Evolutionary conservation across 345 rosid genomes (phyloP).

Genomic region (Citrus australasica): DNA sequence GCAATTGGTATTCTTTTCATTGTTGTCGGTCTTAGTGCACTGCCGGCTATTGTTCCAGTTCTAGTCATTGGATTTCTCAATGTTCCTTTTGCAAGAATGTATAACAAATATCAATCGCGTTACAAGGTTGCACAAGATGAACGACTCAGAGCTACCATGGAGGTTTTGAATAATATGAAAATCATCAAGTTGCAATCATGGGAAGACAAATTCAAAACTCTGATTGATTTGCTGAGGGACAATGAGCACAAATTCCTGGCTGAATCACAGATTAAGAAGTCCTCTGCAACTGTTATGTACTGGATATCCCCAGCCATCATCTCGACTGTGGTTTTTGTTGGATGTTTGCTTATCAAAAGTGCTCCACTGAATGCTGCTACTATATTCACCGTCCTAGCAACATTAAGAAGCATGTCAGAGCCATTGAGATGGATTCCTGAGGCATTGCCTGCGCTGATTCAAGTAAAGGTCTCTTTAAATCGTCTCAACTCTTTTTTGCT

Average conservation of each 20-base stretch:
- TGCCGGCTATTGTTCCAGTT: conserved; percentile 55
- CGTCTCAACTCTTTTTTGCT: conserved; percentile 54
- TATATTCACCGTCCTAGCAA: conserved; percentile 70
- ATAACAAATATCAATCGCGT: conserved; percentile 56
- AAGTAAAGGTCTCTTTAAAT: conserved; percentile 57
- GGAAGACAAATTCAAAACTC: conserved; percentile 35
- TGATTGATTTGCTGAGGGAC: conserved; percentile 6
- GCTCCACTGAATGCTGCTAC: conserved; percentile 70
- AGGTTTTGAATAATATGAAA: conserved; percentile 71
- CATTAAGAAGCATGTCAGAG: conserved; percentile 56
- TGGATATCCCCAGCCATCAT: conserved; percentile 71
- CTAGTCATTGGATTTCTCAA: conserved; percentile 45
- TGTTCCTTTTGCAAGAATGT: conserved; percentile 54
- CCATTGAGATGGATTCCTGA: conserved; percentile 73
- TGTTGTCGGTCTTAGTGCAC: conserved; percentile 60
- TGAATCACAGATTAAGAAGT: conserved; percentile 42
- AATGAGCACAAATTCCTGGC: conserved; percentile 60
- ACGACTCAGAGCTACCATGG: conserved; percentile 58
- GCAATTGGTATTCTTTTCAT: conserved; percentile 46
- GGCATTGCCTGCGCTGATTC: conserved; percentile 62
- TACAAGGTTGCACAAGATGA: conserved; percentile 73
- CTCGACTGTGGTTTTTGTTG: conserved; percentile 57
- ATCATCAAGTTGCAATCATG: conserved; percentile 77
- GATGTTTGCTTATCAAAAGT: conserved; percentile 47
- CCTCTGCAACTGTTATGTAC: conserved; percentile 44